Percentiles rank a stretch among this genome's conserved stretches.
Conservation (phyloP, 2,329 filamentous ascomycete species). For the Alternaria arbusti region DNA sequence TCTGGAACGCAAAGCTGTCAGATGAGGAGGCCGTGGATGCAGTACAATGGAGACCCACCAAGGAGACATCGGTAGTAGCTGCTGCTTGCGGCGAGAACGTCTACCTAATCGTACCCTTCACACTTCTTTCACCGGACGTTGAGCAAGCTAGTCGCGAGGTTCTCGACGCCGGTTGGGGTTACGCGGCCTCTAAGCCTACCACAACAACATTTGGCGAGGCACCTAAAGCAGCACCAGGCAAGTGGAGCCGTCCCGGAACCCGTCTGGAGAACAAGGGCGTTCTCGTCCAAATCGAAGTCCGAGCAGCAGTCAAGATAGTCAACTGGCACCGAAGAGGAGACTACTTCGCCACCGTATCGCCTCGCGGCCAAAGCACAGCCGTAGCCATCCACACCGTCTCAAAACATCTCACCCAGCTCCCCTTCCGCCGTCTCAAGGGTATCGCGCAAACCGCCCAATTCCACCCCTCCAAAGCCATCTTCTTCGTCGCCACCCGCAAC, state of each 20-base stretch:
- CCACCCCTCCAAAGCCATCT: slow-evolving; percentile 88
- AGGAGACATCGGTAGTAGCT: slow-evolving; percentile 80
- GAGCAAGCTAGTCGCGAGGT: slow-evolving; percentile 77
- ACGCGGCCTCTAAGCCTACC: slow-evolving; percentile 71
- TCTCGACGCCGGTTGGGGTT: slow-evolving; percentile 90
- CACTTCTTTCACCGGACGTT: slow-evolving; percentile 72
- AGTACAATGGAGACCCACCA: slow-evolving; percentile 87
- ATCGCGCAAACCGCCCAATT: slow-evolving; percentile 91
- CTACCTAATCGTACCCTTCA: slow-evolving; percentile 76
- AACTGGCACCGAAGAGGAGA: slow-evolving; percentile 94
- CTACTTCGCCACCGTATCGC: slow-evolving; percentile 91
- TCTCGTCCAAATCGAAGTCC: slow-evolving; percentile 79
- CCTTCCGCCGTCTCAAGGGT: slow-evolving; percentile 78
- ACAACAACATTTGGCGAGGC: slow-evolving; percentile 58
- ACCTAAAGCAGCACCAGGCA: slow-evolving; percentile 77
- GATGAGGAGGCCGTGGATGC: slow-evolving; percentile 80
- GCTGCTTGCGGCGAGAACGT: slow-evolving; percentile 85
- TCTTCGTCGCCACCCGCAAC: slow-evolving; percentile 95
- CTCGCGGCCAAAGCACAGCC: slow-evolving; percentile 75
- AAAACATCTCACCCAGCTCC: slow-evolving; percentile 92
- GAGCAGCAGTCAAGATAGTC: slow-evolving; percentile 82
- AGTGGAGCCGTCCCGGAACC: slow-evolving; percentile 80
- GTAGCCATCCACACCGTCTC: slow-evolving; percentile 94
- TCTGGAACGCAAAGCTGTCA: slow-evolving; percentile 83
- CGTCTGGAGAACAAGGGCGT: slow-evolving; percentile 79